Evolutionary conservation across 495 filamentous ascomycete species (phyloP).

Genomic region (Stereocaulon alpinum): DNA sequence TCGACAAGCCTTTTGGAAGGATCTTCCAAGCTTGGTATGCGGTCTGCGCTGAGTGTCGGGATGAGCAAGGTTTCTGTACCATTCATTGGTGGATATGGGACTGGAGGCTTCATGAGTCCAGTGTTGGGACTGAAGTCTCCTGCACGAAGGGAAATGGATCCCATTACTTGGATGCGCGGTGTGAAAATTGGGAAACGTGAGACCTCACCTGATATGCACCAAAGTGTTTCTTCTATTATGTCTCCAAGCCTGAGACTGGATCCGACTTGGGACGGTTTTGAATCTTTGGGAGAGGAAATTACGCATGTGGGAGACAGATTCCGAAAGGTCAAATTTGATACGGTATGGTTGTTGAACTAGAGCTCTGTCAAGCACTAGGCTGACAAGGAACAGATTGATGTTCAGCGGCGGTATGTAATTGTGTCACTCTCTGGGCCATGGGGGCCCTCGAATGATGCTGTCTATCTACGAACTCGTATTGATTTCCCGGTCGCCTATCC

Average conservation of each 20-base stretch:
- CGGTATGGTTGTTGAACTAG: slow-evolving; percentile 36
- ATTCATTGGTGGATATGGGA: slow-evolving; percentile 32
- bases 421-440: slow-evolving; percentile 83
- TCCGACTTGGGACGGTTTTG: slow-evolving; percentile 60
- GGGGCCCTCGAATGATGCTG: slow-evolving; percentile 57
- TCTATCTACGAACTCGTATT: slow-evolving; percentile 70
- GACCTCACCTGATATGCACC: slow-evolving; percentile 26
- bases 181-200: slow-evolving; percentile 68
- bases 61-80: slow-evolving; percentile 44
- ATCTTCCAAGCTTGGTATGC: slow-evolving; percentile 11
- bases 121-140: slow-evolving; percentile 50
- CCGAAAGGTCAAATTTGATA: slow-evolving; percentile 75
- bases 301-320: slow-evolving; percentile 72
- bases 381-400: slow-evolving; percentile 34
- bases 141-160: slow-evolving; percentile 50
- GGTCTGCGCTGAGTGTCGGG: slow-evolving; percentile 30
- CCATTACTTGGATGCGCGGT: slow-evolving; percentile 89
- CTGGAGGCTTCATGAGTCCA: slow-evolving; percentile 38
- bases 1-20: background rate
- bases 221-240: slow-evolving; percentile 16
- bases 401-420: slow-evolving; percentile 57
- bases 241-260: slow-evolving; percentile 15
- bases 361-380: background rate
- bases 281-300: slow-evolving; percentile 80
- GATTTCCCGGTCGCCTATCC: slow-evolving; percentile 75